A percentile compares a stretch with the other conserved stretches of the same genome.
Evolutionary conservation across 805 yeast species (phyloP).

Genomic region (Wickerhamomyces chaumierensis): DNA sequence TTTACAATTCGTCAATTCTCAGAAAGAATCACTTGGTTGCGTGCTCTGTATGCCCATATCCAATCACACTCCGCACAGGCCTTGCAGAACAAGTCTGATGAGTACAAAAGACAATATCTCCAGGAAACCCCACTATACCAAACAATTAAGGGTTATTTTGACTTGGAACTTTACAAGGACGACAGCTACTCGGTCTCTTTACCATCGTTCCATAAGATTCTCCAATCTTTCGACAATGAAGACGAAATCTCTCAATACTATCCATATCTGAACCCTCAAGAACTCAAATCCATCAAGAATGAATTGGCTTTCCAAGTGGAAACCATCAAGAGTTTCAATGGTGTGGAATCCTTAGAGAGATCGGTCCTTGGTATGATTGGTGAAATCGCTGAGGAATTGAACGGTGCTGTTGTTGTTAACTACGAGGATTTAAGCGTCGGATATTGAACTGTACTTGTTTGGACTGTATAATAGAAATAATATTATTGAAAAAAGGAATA

Average conservation of each 20-base stretch:
- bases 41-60: slow-evolving; percentile 28
- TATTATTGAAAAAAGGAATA: too few species aligned
- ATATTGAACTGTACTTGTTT: too few species aligned
- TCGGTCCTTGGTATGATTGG: neutral
- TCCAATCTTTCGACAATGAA: too few species aligned
- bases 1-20: slow-evolving; percentile 21
- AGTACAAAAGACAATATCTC: neutral
- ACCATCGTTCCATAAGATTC: neutral
- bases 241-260: too few species aligned
- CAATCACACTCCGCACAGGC: too few species aligned
- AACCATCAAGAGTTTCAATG: neutral
- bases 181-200: neutral
- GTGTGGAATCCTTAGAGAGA: neutral
- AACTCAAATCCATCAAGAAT: too few species aligned
- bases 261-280: too few species aligned
- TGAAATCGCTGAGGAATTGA: neutral
- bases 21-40: slow-evolving; percentile 41
- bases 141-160: neutral
- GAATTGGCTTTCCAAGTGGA: too few species aligned
- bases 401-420: neutral
- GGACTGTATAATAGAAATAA: too few species aligned
- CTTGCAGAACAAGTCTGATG: neutral
- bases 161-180: too few species aligned
- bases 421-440: neutral
- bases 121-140: neutral